phyloP scores from a whole-genome alignment of 164 flowering plant genomes.

The Macadamia integrifolia region DNA sequence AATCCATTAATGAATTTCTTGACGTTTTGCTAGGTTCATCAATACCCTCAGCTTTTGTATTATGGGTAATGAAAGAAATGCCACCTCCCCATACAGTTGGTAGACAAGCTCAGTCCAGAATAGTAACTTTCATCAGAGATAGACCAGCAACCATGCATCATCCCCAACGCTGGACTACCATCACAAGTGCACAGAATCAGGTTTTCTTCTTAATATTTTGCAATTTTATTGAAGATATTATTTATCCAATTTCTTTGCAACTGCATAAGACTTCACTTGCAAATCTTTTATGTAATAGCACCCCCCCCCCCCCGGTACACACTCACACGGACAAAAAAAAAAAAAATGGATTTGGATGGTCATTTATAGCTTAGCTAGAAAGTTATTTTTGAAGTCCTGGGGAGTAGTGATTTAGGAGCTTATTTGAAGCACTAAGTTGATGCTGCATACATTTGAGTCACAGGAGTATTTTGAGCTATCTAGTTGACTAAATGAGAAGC shows the following conservation, averaged over 20 bases:
- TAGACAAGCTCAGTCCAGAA: slow-evolving; percentile 37
- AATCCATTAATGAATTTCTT: background rate
- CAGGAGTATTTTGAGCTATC: too few species aligned
- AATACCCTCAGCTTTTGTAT: slow-evolving; percentile 66
- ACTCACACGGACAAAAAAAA: too few species aligned
- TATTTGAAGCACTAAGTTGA: too few species aligned
- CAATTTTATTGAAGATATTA: background rate
- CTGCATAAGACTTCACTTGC: too few species aligned
- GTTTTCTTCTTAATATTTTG: slow-evolving; percentile 19
- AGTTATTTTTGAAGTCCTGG: too few species aligned
- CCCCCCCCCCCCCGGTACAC: too few species aligned
- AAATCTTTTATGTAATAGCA: too few species aligned
- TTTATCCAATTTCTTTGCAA: background rate
- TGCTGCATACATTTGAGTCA: too few species aligned
- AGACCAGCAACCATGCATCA: slow-evolving; percentile 25
- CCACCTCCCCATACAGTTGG: slow-evolving; percentile 43
- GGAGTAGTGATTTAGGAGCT: too few species aligned
- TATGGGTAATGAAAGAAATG: slow-evolving; percentile 85
- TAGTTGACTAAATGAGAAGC: too few species aligned
- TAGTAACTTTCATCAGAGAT: slow-evolving; percentile 46
- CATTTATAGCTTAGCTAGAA: too few species aligned
- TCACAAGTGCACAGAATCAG: slow-evolving; percentile 65
- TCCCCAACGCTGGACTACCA: slow-evolving; percentile 63
- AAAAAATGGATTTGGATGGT: too few species aligned
- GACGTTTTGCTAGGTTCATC: slow-evolving; percentile 61